A percentile compares a stretch with the other conserved stretches of the same genome.
These are phyloP conservation scores for Telfairia occidentalis DNA, from an alignment of 331 rosid species.

Conservation along the genomic window DNA sequence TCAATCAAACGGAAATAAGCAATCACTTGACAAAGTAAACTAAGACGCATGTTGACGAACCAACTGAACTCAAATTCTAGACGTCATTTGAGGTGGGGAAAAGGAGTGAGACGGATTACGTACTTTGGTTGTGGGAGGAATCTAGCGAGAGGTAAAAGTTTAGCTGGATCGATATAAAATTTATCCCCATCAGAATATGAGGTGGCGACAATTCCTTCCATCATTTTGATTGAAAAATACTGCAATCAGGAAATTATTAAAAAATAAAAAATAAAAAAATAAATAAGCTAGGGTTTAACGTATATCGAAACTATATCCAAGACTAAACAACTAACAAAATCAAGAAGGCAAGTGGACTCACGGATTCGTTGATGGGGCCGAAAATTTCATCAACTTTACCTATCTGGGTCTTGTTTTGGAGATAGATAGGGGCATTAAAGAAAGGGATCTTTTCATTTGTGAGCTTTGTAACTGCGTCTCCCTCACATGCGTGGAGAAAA, in stretches of 20 bases:
- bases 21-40: not conserved
- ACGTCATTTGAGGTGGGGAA: not conserved
- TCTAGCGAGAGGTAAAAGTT: constrained; percentile 88
- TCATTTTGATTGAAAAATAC: constrained; percentile 73
- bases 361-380: constrained; percentile 88
- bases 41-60: not conserved
- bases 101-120: constrained; percentile 12
- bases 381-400: constrained; percentile 98
- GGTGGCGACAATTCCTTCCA: constrained; percentile 91
- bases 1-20: not conserved
- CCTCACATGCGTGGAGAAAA: constrained; percentile 86
- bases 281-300: not conserved
- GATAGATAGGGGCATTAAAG: constrained; percentile 90
- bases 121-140: constrained; percentile 96
- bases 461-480: constrained; percentile 88
- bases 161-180: constrained; percentile 81
- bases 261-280: too few species aligned
- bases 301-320: constrained; percentile 4
- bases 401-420: constrained; percentile 90
- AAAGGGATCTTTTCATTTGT: constrained; percentile 70
- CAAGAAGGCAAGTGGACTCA: constrained; percentile 30
- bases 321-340: not conserved
- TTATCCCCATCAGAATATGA: constrained; percentile 73
- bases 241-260: constrained; percentile 35
- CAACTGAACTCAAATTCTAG: not conserved